These are phyloP conservation scores for Calocybe gambosa DNA, from an alignment of 1,284 basidiomycete genomes.

Conservation along the genomic window DNA sequence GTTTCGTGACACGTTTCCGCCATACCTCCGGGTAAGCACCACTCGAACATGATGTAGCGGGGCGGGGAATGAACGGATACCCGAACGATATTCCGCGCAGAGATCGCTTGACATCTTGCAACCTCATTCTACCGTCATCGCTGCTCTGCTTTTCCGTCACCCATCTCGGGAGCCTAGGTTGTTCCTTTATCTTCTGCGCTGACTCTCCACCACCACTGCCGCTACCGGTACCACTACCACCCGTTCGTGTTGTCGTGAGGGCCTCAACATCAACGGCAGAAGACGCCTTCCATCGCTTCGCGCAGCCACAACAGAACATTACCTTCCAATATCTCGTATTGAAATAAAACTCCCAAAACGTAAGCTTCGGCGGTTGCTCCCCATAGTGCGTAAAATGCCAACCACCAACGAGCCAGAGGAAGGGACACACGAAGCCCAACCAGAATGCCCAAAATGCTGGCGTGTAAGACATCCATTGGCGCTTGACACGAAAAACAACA, in stretches of 20 bases:
- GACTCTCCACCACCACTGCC: slow-evolving; percentile 12
- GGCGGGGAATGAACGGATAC: slow-evolving; percentile 39
- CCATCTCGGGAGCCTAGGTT: slow-evolving; percentile 36
- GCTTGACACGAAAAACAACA: slow-evolving; percentile 24
- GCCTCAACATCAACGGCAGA: no score
- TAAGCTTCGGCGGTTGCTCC: slow-evolving; percentile 33
- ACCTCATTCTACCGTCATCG: slow-evolving; percentile 32
- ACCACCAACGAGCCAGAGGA: slow-evolving; percentile 69
- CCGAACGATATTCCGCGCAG: slow-evolving; percentile 40
- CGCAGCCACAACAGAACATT: slow-evolving; percentile 23
- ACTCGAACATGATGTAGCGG: slow-evolving; percentile 15
- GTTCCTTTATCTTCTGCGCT: slow-evolving; percentile 17
- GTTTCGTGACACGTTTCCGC: slow-evolving; percentile 8
- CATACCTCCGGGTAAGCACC: slow-evolving; percentile 8
- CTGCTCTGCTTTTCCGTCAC: slow-evolving; percentile 38
- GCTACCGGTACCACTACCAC: neutral
- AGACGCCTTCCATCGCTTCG: slow-evolving; percentile 15
- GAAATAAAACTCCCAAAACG: slow-evolving; percentile 41
- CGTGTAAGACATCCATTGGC: slow-evolving; percentile 25
- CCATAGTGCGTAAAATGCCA: slow-evolving; percentile 54
- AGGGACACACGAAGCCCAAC: slow-evolving; percentile 57
- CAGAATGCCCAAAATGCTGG: slow-evolving; percentile 61
- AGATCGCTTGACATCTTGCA: slow-evolving; percentile 39
- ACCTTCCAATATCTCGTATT: slow-evolving; percentile 27
- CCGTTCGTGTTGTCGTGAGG: no score